Evolutionary conservation across 2,329 filamentous ascomycete genomes (phyloP), one percentile per base, ranked within the genome.

Genomic region (Trichophyton schoenleinii): DNA sequence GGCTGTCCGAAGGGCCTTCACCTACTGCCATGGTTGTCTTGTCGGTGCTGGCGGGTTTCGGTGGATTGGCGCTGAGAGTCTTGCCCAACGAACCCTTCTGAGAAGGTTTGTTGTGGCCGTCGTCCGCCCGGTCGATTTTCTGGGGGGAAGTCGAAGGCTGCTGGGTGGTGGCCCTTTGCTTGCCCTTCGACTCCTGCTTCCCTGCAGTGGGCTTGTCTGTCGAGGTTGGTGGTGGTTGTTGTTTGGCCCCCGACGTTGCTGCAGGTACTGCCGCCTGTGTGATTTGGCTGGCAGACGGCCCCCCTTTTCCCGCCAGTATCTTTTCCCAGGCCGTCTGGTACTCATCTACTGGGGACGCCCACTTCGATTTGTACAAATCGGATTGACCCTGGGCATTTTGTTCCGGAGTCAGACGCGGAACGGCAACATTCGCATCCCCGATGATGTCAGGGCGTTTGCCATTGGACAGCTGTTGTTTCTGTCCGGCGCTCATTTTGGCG

Each of bases 321-420:
- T 15, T 31, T 53, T 53, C 49, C 49, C 49, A 53, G 18, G 18
- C 7, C 6, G 11, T 2, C 13, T 53, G 49, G 49, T 53, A 53
- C 49, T 53, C 13, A 25, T 58, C 31, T 58, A 38, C 34, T 38
- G 55, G 31, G n/a, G 31, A 5, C 31, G 55, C 55, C 55, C 55
- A 58, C n/a, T 42, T 38, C 18, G 55, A 58, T 31, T 58, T 20
- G 9, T 20, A 22, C 55, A 58, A 38, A 41, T 18, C 34, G 18
- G 55, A 31, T 38, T 38, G 55, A 38, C 55, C 25, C 18, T 42
- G 55, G 55, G 28, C 34, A 18, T 41, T 42, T 41, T 58, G 34
- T 58, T 58, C 55, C 55, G 55, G 55, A 58, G 55, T 58, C 55
- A 58, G 55, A 58, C 11, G 13, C 55, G 55, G 55, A 58, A 58